Percentiles rank a stretch among this genome's conserved stretches.
phyloP scores from a whole-genome alignment of 768 basidiomycete genomes.

The Mycena olivaceomarginata region DNA sequence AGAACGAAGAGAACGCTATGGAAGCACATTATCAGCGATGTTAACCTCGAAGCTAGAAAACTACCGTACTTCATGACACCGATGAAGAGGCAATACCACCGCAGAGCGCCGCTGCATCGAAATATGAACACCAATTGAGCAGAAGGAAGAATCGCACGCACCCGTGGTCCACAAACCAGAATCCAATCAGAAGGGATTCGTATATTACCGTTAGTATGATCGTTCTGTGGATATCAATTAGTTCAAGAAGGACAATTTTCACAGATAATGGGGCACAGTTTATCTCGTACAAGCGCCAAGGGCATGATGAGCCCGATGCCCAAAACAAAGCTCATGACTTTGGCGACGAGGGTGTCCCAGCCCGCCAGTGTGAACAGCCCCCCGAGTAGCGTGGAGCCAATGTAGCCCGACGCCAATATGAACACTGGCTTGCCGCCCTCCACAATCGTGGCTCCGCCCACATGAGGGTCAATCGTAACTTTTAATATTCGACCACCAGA shows the following conservation, averaged over 20 bases:
- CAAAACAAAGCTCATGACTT: slow-evolving; percentile 94
- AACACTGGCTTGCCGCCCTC: slow-evolving; percentile 84
- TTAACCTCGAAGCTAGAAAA: slow-evolving; percentile 20
- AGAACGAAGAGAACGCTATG: slow-evolving; percentile 89
- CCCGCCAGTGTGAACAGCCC: slow-evolving; percentile 90
- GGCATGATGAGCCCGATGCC: slow-evolving; percentile 92
- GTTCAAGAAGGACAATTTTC: not conserved
- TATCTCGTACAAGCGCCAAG: slow-evolving; percentile 90
- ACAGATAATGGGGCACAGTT: slow-evolving; percentile 77
- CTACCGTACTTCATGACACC: slow-evolving; percentile 86
- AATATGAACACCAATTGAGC: slow-evolving; percentile 1
- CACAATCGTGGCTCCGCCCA: slow-evolving; percentile 86
- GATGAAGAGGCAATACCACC: slow-evolving; percentile 90
- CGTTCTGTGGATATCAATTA: slow-evolving; percentile 72
- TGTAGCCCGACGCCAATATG: slow-evolving; percentile 87
- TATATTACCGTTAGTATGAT: slow-evolving; percentile 88
- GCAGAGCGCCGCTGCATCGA: slow-evolving; percentile 77
- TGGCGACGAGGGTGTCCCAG: slow-evolving; percentile 93
- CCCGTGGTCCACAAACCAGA: slow-evolving; percentile 98
- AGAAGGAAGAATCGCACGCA: slow-evolving; percentile 58
- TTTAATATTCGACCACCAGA: slow-evolving; percentile 87
- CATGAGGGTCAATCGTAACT: slow-evolving; percentile 90
- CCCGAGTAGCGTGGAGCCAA: slow-evolving; percentile 89
- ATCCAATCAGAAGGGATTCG: slow-evolving; percentile 91
- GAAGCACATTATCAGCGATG: slow-evolving; percentile 22